Base-by-base conservation (phyloP, 2,329 filamentous ascomycete genomes). In the Hypomyces perniciosus region DNA sequence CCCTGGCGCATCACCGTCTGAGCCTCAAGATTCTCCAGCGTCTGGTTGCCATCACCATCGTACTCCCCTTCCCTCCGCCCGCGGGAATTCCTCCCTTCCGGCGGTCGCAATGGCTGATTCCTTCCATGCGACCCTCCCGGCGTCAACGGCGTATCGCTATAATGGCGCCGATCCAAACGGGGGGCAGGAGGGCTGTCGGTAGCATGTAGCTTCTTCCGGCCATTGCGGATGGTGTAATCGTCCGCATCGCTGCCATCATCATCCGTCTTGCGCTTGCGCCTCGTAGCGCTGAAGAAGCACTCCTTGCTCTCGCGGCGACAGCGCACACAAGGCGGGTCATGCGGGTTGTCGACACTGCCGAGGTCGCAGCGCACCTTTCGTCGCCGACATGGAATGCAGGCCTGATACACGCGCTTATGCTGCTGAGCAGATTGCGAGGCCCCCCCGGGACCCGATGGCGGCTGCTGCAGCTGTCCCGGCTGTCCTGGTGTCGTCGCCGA, bases 291-390 rank as follows among this genome's bases (percentile, higher is more conserved):
- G 75, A 99, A 99, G 78, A 86, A 95, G 75, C 93, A 99, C 62
- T 96, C 86, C 69, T 97, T 97, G 73, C 86, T 90, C 75, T 99
- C 93, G 59, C 93, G 85, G 48, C 90, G 86, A 68, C 93, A 99
- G 64, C 93, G 84, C 53, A 92, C 88, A 68, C 93, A 99, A 2
- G 93, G 93, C 50, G 92, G 92, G 61, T 95, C 90, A 69, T 91
- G 84, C 27, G 93, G 93, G 62, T 93, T 92, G 71, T 97, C 93
- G 65, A 97, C 92, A 62, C 85, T 86, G 51, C 80, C 80, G 6
- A 84, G 70, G 57, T 83, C 80, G 66, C 79, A 83, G 53, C 80
- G 75, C 28, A 84, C 79, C 64, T 84, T 84, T 57, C 79, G 75
- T 4, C 79, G 75, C 13, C 80, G 78, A 56, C 80, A 83, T 6